These are phyloP conservation scores for Malassezia yamatoensis DNA, from an alignment of 1,284 basidiomycete species.

Conservation along the genomic window DNA sequence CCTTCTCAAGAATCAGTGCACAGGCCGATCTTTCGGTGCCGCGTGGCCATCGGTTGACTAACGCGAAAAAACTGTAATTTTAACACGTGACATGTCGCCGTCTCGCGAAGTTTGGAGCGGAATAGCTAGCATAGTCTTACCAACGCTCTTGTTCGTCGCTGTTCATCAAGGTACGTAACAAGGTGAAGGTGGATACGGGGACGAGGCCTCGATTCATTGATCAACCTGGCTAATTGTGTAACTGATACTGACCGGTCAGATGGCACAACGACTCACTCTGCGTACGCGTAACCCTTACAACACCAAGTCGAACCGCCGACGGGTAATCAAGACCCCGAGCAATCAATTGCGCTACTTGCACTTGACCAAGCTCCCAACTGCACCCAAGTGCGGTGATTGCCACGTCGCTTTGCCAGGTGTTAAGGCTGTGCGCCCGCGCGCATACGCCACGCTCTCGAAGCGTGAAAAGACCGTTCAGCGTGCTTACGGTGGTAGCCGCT, in stretches of 20 bases:
- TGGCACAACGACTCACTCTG: conserved; percentile 99
- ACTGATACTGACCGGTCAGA: conserved; percentile 45
- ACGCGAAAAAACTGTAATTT: background rate
- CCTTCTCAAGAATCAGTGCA: background rate
- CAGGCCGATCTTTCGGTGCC: background rate
- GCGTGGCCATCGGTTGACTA: conserved; percentile 1
- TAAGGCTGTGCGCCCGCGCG: conserved; percentile 43
- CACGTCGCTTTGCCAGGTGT: conserved; percentile 38
- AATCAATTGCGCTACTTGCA: conserved; percentile 84
- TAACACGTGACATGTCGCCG: background rate
- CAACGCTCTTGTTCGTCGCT: conserved; percentile 9
- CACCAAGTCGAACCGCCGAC: conserved; percentile 89
- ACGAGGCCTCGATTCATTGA: background rate
- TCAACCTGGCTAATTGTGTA: background rate
- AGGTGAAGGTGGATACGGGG: too few species aligned
- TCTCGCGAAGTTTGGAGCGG: too few species aligned
- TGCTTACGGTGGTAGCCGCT: conserved; percentile 46
- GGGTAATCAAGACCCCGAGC: conserved; percentile 93
- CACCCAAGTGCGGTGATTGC: conserved; percentile 69
- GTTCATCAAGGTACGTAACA: conserved; percentile 16
- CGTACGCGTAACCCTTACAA: conserved; percentile 98
- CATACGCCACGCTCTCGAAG: conserved; percentile 43
- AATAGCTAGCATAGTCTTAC: background rate
- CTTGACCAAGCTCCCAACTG: conserved; percentile 70
- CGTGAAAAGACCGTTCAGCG: conserved; percentile 44